phyloP scores from a whole-genome alignment of 805 yeast species.

The Candida methanosorbosa region DNA sequence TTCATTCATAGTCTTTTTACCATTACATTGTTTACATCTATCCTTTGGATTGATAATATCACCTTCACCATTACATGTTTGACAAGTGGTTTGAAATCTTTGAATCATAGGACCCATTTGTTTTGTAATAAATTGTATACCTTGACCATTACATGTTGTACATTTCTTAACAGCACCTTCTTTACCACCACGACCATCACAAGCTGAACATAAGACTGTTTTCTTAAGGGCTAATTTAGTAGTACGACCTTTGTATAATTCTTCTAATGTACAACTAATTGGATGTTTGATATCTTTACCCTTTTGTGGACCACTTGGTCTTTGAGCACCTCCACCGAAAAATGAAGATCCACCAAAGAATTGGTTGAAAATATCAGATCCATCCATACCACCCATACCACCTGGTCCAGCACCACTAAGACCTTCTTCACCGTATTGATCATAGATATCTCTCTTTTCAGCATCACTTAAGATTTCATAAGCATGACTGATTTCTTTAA shows the following conservation, averaged over 20 bases:
- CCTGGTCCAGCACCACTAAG: slow-evolving; percentile 68
- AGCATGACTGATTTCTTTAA: slow-evolving; percentile 84
- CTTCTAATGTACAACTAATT: slow-evolving; percentile 80
- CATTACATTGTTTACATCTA: slow-evolving; percentile 79
- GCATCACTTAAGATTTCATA: slow-evolving; percentile 82
- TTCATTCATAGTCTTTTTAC: slow-evolving; percentile 80
- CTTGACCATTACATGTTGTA: slow-evolving; percentile 82
- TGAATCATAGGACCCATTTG: slow-evolving; percentile 99
- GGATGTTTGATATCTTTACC: slow-evolving; percentile 91
- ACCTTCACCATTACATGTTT: slow-evolving; percentile 87
- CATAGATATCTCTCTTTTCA: slow-evolving; percentile 84
- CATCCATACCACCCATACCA: slow-evolving; percentile 44
- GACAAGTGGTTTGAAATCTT: slow-evolving; percentile 94
- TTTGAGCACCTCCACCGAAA: slow-evolving; percentile 53
- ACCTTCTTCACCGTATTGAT: slow-evolving; percentile 90
- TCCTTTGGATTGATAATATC: slow-evolving; percentile 80
- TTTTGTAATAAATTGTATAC: slow-evolving; percentile 85
- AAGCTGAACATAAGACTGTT: slow-evolving; percentile 77
- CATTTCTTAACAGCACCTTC: slow-evolving; percentile 85
- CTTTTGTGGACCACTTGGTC: slow-evolving; percentile 76
- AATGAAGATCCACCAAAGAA: slow-evolving; percentile 60
- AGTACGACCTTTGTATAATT: slow-evolving; percentile 87
- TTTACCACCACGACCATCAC: slow-evolving; percentile 96
- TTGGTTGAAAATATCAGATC: slow-evolving; percentile 48
- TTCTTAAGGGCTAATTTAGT: slow-evolving; percentile 91